Evolutionary conservation across 192 early-diverging fungal species (phyloP).

Genomic region (Dissophora ornata): DNA sequence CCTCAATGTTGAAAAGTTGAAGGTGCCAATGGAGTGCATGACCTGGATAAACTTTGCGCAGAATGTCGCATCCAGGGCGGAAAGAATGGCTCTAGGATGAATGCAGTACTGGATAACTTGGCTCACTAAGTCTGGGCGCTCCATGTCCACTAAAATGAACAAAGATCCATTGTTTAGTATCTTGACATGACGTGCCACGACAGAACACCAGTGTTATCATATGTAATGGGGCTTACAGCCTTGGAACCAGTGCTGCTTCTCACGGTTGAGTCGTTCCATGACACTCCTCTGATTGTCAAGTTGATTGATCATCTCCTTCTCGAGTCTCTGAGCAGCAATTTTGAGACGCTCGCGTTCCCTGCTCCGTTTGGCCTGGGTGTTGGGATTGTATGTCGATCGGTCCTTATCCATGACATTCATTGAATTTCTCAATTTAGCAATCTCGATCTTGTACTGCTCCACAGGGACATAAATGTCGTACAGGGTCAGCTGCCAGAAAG

Average conservation of each 20-base stretch:
- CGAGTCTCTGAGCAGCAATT: constrained; percentile 31
- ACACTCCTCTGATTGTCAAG: constrained; percentile 38
- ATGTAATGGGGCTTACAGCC: constrained; percentile 24
- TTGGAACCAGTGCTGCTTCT: constrained; percentile 63
- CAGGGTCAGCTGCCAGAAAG: constrained; percentile 83
- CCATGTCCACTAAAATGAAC: constrained; percentile 13
- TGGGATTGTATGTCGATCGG: constrained; percentile 3
- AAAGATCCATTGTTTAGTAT: not conserved
- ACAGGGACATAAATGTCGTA: constrained; percentile 80
- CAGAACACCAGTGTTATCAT: no score
- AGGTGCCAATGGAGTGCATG: constrained; percentile 76
- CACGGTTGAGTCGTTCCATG: constrained; percentile 51
- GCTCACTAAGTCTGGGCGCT: constrained; percentile 55
- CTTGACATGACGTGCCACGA: no score
- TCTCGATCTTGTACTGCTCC: constrained; percentile 69
- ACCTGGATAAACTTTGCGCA: constrained; percentile 77
- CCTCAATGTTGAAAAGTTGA: constrained; percentile 76
- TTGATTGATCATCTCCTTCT: constrained; percentile 60
- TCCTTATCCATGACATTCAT: constrained; percentile 27
- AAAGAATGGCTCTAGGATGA: constrained; percentile 72
- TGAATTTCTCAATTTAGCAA: constrained; percentile 59
- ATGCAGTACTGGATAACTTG: constrained; percentile 79
- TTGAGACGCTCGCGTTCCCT: constrained; percentile 36
- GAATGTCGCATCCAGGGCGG: constrained; percentile 77
- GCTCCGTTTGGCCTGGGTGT: constrained; percentile 15